Evolutionary conservation across 2,329 filamentous ascomycete species (phyloP), one percentile per base, ranked within the genome.

Genomic region (Sclerotinia spermophila): DNA sequence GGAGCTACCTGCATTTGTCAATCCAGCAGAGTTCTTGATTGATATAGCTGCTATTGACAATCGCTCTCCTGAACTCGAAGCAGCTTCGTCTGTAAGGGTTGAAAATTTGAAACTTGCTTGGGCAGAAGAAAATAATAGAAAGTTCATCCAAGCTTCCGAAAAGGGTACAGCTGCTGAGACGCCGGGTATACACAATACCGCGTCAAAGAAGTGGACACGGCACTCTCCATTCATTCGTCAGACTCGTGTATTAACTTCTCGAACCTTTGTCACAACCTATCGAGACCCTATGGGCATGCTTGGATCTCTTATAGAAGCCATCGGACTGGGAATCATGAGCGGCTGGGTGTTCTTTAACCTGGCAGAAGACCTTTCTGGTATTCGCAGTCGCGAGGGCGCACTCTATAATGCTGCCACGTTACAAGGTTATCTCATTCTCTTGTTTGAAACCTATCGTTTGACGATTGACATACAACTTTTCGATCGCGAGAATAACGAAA

Each of bases 251-350:
- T 80, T 94, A 30, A 93, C 91, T 0, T 83, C 86, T 40, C 85
- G 92, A 19, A 92, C 90, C 0, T 86, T 92, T 76, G 88, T 89
- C 66, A 89, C 90, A 2, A 94, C 92, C 0, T 87, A 90, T 70
- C 85, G 92, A n/a, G 92, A 95, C 76, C 91, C 92, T 0, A 87
- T 94, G 81, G 92, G 92, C 4, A 89, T 94, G 83, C 83, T 87
- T 21, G 90, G 90, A 0, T 90, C 89, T 69, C 82, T 94, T 3
- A 77, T 91, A 4, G 90, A 94, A 78, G 90, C 91, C 0, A 82
- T 92, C 10, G 81, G 86, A 1, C 93, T 94, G 89, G 89, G 87
- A 0, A 81, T 93, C 3, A 86, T 93, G 38, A 88, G 86, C 3
- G 92, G 92, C 0, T 93, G 91, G 83, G 88, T 93, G 44, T 94